Conservation (phyloP, 1,139 yeast species). For the Suhomyces wounanorum region DNA sequence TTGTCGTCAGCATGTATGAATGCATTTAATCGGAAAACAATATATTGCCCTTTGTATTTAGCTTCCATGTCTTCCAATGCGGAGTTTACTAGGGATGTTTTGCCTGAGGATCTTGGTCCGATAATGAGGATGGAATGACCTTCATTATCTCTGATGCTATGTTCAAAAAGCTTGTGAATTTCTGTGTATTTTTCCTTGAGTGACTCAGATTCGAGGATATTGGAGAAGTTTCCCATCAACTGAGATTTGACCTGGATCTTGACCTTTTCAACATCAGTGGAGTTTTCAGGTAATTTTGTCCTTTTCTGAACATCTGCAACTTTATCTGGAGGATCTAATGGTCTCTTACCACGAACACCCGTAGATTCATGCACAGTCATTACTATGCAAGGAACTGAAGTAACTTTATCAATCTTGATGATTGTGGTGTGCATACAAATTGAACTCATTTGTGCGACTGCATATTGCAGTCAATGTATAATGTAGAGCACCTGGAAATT, state of each 20-base stretch:
- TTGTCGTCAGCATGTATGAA: slow-evolving; percentile 73
- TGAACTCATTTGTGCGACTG: too few species aligned
- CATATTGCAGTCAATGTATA: too few species aligned
- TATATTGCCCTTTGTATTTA: slow-evolving; percentile 48
- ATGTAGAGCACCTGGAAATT: too few species aligned
- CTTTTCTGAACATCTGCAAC: neutral
- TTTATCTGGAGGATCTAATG: neutral
- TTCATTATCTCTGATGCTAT: slow-evolving; percentile 67
- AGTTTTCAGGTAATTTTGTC: neutral
- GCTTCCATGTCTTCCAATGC: slow-evolving; percentile 52
- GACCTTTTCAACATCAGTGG: slow-evolving; percentile 17
- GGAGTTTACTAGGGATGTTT: slow-evolving; percentile 61
- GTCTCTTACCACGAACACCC: neutral
- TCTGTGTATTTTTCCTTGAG: slow-evolving; percentile 45
- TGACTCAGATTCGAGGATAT: slow-evolving; percentile 21
- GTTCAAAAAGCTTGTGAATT: slow-evolving; percentile 57
- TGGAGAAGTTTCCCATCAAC: slow-evolving; percentile 21
- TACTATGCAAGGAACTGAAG: neutral
- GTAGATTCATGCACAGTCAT: neutral
- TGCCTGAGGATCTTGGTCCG: slow-evolving; percentile 83
- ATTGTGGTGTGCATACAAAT: neutral
- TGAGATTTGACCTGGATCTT: slow-evolving; percentile 24
- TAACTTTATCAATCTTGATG: neutral
- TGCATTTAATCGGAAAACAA: slow-evolving; percentile 69
- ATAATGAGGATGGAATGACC: slow-evolving; percentile 79